A percentile compares a stretch with the other conserved stretches of the same genome.
These are phyloP conservation scores for Phallus indusiatus DNA, from an alignment of 768 basidiomycete species.

Conservation along the genomic window DNA sequence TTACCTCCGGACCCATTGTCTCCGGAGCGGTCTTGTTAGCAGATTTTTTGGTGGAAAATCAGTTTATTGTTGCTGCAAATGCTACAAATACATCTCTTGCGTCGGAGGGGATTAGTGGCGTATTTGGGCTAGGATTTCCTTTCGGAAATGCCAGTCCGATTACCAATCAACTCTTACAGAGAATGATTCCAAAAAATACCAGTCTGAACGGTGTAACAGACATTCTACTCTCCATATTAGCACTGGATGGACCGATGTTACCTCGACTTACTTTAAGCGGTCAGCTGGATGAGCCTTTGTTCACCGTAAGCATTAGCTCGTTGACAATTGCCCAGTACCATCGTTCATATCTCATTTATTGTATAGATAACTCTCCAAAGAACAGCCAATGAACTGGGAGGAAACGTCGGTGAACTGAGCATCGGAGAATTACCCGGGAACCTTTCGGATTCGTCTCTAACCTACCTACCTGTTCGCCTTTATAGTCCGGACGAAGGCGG, in stretches of 20 bases:
- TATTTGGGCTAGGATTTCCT: constrained; percentile 71
- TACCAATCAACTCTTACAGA: not conserved
- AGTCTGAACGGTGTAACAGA: not conserved
- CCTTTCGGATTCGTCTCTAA: constrained; percentile 38
- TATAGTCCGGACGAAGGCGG: constrained; percentile 47
- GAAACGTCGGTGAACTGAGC: constrained; percentile 54
- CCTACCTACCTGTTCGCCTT: constrained; percentile 53
- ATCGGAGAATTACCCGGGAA: constrained; percentile 54
- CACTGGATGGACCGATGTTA: constrained; percentile 24
- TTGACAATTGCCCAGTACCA: constrained; percentile 29
- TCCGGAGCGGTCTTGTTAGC: not conserved
- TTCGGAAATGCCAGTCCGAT: constrained; percentile 34
- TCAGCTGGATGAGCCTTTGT: not conserved
- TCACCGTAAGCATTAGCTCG: constrained; percentile 12
- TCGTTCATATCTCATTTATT: no score
- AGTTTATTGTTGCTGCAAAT: constrained; percentile 59
- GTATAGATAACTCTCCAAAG: constrained; percentile 50
- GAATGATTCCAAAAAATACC: not conserved
- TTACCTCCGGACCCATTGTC: not conserved
- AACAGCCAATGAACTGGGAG: constrained; percentile 56
- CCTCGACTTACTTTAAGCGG: constrained; percentile 18
- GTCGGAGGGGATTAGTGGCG: constrained; percentile 51
- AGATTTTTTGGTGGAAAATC: constrained; percentile 25
- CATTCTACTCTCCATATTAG: constrained; percentile 19
- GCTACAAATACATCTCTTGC: constrained; percentile 56